Conservation (phyloP, 164 flowering plant genomes). For the Amborella trichopoda region DNA sequence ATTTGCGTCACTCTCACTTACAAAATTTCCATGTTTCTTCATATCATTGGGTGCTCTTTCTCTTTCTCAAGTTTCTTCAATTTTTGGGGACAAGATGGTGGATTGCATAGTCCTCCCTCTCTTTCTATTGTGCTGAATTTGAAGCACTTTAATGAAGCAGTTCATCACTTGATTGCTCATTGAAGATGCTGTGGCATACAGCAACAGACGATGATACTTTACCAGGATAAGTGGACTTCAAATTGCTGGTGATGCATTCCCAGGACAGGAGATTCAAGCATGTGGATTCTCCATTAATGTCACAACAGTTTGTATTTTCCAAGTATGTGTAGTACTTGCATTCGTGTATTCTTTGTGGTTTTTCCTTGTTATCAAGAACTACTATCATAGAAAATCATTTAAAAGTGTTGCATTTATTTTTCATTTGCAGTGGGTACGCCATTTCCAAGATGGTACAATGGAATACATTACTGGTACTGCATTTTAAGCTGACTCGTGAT, state of each 20-base stretch:
- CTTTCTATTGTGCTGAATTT: no score
- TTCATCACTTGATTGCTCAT: no score
- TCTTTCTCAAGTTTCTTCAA: no score
- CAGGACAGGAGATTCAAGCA: constrained; percentile 77
- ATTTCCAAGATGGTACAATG: constrained; percentile 90
- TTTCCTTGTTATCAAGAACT: not conserved
- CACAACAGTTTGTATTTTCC: constrained; percentile 94
- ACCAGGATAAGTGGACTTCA: constrained; percentile 88
- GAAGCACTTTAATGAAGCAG: no score
- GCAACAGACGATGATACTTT: constrained; percentile 93
- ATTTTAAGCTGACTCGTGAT: no score
- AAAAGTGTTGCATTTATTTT: constrained; percentile 5
- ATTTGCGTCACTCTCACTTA: no score
- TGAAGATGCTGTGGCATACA: constrained; percentile 17
- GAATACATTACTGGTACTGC: constrained; percentile 86
- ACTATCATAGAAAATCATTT: not conserved
- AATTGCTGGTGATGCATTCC: constrained; percentile 89
- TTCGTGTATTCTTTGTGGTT: not conserved
- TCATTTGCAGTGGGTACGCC: constrained; percentile 86
- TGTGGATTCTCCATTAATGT: constrained; percentile 86
- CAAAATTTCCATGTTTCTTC: no score
- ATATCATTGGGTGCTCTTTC: no score
- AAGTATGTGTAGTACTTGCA: constrained; percentile 31
- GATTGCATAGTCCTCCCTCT: no score
- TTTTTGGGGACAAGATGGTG: no score